Conservation (phyloP, 2,329 filamentous ascomycete species). For the Exserohilum turcica region DNA sequence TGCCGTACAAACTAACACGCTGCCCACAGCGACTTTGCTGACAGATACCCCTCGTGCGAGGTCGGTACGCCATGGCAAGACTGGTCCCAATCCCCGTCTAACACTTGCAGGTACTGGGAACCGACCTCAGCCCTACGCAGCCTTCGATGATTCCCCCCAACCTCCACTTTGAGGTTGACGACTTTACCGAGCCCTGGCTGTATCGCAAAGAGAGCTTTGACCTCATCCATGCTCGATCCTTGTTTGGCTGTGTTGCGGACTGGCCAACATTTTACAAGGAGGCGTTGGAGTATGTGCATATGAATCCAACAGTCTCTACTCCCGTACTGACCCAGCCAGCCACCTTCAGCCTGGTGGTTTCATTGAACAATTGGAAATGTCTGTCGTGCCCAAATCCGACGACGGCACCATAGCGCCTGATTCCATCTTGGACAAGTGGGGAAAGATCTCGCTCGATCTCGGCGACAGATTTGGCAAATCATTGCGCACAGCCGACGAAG, state of each 20-base stretch:
- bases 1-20: background rate
- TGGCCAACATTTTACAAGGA: constrained; percentile 32
- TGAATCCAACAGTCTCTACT: background rate
- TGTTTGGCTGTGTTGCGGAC: constrained; percentile 29
- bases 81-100: constrained; percentile 4
- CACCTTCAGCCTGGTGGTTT: constrained; percentile 40
- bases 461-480: constrained; percentile 44
- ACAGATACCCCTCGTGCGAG: constrained; percentile 45
- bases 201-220: constrained; percentile 32
- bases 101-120: constrained; percentile 39
- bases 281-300: constrained; percentile 21
- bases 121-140: constrained; percentile 50
- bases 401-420: constrained; percentile 32
- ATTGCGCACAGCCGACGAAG: constrained; percentile 43
- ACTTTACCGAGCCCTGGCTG: constrained; percentile 39
- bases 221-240: constrained; percentile 26
- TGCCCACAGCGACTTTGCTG: constrained; percentile 45
- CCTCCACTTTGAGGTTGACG: constrained; percentile 40
- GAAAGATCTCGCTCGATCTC: constrained; percentile 31
- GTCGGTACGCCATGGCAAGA: constrained; percentile 5
- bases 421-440: constrained; percentile 33
- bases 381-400: constrained; percentile 29
- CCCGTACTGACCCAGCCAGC: constrained; percentile 7
- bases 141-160: constrained; percentile 43
- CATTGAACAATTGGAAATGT: constrained; percentile 35